phyloP scores from a whole-genome alignment of 768 basidiomycete species.

The Boletus vinaceobasis region DNA sequence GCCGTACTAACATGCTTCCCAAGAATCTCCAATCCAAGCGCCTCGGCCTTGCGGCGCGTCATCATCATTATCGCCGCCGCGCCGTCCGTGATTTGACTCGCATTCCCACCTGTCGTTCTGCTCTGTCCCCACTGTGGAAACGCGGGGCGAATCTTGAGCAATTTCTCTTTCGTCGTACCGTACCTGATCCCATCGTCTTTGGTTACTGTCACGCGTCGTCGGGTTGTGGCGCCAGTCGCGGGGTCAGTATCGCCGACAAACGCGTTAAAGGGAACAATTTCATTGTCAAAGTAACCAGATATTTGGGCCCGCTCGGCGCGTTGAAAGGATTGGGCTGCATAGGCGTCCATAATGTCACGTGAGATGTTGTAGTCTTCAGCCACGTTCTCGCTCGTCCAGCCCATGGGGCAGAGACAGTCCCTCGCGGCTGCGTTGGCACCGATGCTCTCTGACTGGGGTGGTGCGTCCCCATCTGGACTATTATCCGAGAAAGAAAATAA shows the following conservation, averaged over 20 bases:
- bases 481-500: neutral
- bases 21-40: slow-evolving; percentile 67
- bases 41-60: slow-evolving; percentile 75
- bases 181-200: slow-evolving; percentile 78
- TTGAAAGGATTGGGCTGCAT: slow-evolving; percentile 72
- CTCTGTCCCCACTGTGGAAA: slow-evolving; percentile 80
- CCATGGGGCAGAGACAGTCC: slow-evolving; percentile 74
- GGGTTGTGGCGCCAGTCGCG: slow-evolving; percentile 42
- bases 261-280: slow-evolving; percentile 77
- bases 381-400: slow-evolving; percentile 88
- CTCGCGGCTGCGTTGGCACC: slow-evolving; percentile 50
- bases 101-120: slow-evolving; percentile 81
- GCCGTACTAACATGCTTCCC: slow-evolving; percentile 76
- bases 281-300: slow-evolving; percentile 57
- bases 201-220: slow-evolving; percentile 50
- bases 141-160: slow-evolving; percentile 65
- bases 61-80: slow-evolving; percentile 80
- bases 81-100: slow-evolving; percentile 82
- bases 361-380: slow-evolving; percentile 69
- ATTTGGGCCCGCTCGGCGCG: slow-evolving; percentile 74
- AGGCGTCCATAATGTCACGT: slow-evolving; percentile 72
- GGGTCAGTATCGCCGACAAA: slow-evolving; percentile 59
- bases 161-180: slow-evolving; percentile 63
- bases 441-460: slow-evolving; percentile 59
- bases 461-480: slow-evolving; percentile 65